A percentile compares a stretch with the other conserved stretches of the same genome.
Conservation (phyloP, 2,329 filamentous ascomycete genomes). For the Xylariaceae sp. region DNA sequence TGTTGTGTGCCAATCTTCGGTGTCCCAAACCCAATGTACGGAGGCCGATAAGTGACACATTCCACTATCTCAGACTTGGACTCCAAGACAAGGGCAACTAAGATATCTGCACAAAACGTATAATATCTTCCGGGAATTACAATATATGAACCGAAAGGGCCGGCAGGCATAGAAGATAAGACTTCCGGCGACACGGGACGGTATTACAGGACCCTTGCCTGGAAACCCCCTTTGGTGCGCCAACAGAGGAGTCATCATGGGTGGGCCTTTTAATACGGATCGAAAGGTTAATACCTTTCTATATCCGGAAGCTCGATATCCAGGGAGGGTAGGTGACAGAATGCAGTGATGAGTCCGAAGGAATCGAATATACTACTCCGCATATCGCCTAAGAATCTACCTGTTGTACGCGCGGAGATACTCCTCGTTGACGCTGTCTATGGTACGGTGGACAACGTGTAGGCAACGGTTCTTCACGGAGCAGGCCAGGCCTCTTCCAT, state of each 20-base stretch:
- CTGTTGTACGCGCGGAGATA: too few relatives aligned
- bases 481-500: too few relatives aligned
- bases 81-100: slow-evolving; percentile 10
- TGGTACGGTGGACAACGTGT: too few relatives aligned
- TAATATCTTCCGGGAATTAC: slow-evolving; percentile 6
- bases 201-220: neutral
- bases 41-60: too few relatives aligned
- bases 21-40: too few relatives aligned
- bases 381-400: too few relatives aligned
- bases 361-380: neutral
- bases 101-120: slow-evolving; percentile 9
- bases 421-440: too few relatives aligned
- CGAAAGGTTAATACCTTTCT: slow-evolving; percentile 3
- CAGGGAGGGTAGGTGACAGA: too few relatives aligned
- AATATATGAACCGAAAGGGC: neutral
- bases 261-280: neutral
- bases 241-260: too few relatives aligned
- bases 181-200: neutral
- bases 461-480: too few relatives aligned
- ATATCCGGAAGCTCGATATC: slow-evolving; percentile 15
- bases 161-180: slow-evolving; percentile 4
- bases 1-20: neutral
- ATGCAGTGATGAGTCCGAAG: slow-evolving; percentile 5
- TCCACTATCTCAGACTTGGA: neutral
- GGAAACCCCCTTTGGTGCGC: neutral